Base-by-base conservation (phyloP, 345 rosid genomes). In the Odontarrhena argentea region DNA sequence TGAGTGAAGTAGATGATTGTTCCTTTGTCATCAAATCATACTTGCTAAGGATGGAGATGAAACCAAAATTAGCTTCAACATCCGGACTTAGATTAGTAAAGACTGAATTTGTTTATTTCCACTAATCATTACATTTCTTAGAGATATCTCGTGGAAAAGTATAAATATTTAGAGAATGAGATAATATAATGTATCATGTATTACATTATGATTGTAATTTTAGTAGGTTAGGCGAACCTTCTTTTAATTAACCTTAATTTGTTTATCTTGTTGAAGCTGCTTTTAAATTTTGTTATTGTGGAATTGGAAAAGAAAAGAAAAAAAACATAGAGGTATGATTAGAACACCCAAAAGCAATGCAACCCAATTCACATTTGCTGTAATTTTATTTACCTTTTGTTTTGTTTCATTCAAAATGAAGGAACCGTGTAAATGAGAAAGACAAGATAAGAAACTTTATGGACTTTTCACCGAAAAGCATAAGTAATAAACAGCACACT, bases 401-500 rank as follows among this genome's bases (percentile, higher is more conserved):
- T 42, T 5, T 45, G 47, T 32, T 41, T 11, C 2, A 11, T 44
- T 44, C 4, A 11, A 25, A 49, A 35, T 44, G 50, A 49, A 35
- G 36, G 50, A 36, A 2, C 25, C 34, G 60, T 72, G 65, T 64
- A 57, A n/a, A 49, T 30, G 13, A 54, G 13, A 54, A 62, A 65
- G 60, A 59, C 71, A 66, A 35, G 42, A 59, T 55, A 65, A 51
- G 71, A 74, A 38, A 46, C 63, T 34, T 64, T 74, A 65, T 18
- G 0, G 51, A 58, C 76, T 73, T 73, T 74, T 67, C 73, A 74
- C 77, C 77, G 77, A 74, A 74, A 74, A 74, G 73, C 73, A 67
- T 22, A 67, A 54, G 73, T 55, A 74, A 74, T 67, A 54, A 74
- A 67, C 73, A 54, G 77, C 73, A 61, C 69, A 67, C 73, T 60